Evolutionary conservation across 768 basidiomycete species (phyloP).

Genomic region (Nidularia sp.): DNA sequence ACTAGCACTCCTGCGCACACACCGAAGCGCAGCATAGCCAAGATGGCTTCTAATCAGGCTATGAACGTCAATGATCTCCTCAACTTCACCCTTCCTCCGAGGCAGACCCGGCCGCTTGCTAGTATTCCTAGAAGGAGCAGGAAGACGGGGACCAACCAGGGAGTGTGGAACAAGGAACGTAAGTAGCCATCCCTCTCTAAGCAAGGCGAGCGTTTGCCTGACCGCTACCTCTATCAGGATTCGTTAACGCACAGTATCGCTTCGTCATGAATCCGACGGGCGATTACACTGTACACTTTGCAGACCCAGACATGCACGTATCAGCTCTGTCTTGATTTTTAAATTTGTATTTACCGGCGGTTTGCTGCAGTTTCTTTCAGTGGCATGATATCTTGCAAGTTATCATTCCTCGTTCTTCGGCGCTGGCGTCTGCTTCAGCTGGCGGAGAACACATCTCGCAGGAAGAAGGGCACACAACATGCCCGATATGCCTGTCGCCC

Average conservation of each 20-base stretch:
- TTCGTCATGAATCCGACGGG: constrained; percentile 93
- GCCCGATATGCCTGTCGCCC: constrained; percentile 93
- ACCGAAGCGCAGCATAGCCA: constrained; percentile 36
- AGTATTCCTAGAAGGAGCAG: constrained; percentile 73
- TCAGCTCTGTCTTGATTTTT: constrained; percentile 3
- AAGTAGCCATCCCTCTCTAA: constrained; percentile 32
- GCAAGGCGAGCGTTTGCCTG: neutral
- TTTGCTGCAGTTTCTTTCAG: constrained; percentile 73
- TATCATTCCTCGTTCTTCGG: constrained; percentile 81
- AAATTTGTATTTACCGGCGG: constrained; percentile 10
- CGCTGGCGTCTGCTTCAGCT: constrained; percentile 60
- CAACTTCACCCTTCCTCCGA: constrained; percentile 89
- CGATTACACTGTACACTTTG: constrained; percentile 92
- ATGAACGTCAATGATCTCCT: constrained; percentile 78
- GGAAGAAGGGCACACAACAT: constrained; percentile 66
- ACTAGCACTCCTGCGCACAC: constrained; percentile 23
- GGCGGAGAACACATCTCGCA: constrained; percentile 33
- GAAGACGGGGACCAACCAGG: constrained; percentile 57
- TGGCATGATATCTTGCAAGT: constrained; percentile 96
- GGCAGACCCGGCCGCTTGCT: constrained; percentile 58
- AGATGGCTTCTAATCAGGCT: constrained; percentile 66
- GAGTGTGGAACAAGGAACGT: constrained; percentile 91
- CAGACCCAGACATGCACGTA: constrained; percentile 93
- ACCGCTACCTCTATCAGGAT: constrained; percentile 49
- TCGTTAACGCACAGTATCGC: constrained; percentile 93